phyloP scores from a whole-genome alignment of 345 rosid species.

The Excoecaria cochinchinensis region DNA sequence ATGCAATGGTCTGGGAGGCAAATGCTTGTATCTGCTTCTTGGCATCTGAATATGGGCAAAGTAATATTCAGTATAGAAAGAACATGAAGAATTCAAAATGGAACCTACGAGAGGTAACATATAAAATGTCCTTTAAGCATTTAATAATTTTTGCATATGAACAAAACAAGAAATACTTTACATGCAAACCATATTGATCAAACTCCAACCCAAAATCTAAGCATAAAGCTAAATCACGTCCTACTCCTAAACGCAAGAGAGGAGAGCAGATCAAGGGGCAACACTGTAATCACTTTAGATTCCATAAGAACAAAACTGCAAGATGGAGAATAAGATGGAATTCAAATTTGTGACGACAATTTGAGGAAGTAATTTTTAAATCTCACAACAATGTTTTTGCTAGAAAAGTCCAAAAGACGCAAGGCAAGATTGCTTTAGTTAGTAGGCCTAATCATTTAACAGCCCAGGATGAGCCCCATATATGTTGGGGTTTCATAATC shows the following conservation, averaged over 20 bases:
- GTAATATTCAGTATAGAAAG: not conserved
- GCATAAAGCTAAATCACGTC: not conserved
- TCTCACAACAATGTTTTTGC: not conserved
- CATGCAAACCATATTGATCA: not conserved
- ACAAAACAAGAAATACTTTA: not conserved
- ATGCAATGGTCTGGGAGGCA: constrained; percentile 24
- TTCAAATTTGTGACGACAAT: not conserved
- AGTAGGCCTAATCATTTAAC: not conserved
- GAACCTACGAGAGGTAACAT: not conserved
- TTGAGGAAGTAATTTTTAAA: not conserved
- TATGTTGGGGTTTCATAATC: not conserved
- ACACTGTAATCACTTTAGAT: not conserved
- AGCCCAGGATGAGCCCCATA: not conserved
- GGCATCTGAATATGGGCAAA: constrained; percentile 46
- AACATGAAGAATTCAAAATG: not conserved
- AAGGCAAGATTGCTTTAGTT: not conserved
- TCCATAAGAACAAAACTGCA: not conserved
- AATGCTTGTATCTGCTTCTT: constrained; percentile 48
- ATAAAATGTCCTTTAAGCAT: not conserved
- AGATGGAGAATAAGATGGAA: not conserved
- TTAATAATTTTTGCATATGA: not conserved
- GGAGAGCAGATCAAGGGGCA: not conserved
- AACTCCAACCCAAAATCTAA: not conserved
- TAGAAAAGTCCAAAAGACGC: not conserved
- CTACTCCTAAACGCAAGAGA: not conserved